Conservation (phyloP, 768 basidiomycete species). For the Panaeolus cyanescens region DNA sequence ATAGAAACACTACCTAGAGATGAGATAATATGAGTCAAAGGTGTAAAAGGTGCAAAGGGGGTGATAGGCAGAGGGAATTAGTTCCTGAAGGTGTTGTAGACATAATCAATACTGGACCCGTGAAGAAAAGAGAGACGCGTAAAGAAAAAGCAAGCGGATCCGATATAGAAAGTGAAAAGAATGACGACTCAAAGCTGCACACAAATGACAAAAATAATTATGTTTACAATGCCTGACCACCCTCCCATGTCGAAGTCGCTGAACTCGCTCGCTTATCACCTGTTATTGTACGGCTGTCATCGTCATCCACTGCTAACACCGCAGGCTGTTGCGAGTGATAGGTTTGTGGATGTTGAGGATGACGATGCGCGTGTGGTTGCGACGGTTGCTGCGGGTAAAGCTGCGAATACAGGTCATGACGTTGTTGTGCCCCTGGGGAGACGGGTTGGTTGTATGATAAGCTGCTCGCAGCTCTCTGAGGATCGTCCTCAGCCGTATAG, state of each 20-base stretch:
- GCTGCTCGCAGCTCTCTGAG: constrained; percentile 6
- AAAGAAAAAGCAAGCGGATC: background rate
- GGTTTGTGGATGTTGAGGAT: constrained; percentile 5
- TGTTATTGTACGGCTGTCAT: constrained; percentile 27
- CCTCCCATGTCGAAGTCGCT: constrained; percentile 37
- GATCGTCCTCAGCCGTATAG: constrained; percentile 31
- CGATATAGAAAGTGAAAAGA: constrained; percentile 11
- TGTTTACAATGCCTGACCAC: constrained; percentile 42
- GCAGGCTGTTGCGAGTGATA: constrained; percentile 12
- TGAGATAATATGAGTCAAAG: constrained; percentile 15
- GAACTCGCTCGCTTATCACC: constrained; percentile 28
- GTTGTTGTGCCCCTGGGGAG: background rate
- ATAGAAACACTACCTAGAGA: constrained; percentile 13
- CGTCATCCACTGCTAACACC: constrained; percentile 26
- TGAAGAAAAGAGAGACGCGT: constrained; percentile 6
- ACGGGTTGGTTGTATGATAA: constrained; percentile 7
- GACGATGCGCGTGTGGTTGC: constrained; percentile 5
- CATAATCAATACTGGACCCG: constrained; percentile 17
- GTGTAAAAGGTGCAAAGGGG: constrained; percentile 11
- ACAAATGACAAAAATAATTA: constrained; percentile 16
- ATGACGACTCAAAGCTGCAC: constrained; percentile 12
- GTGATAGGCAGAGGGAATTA: background rate
- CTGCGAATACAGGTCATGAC: constrained; percentile 12
- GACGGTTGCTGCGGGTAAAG: constrained; percentile 3
- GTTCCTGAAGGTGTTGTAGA: constrained; percentile 9